These are phyloP conservation scores for Croton laevigatus DNA, from an alignment of 441 rosid genomes.

Conservation along the genomic window DNA sequence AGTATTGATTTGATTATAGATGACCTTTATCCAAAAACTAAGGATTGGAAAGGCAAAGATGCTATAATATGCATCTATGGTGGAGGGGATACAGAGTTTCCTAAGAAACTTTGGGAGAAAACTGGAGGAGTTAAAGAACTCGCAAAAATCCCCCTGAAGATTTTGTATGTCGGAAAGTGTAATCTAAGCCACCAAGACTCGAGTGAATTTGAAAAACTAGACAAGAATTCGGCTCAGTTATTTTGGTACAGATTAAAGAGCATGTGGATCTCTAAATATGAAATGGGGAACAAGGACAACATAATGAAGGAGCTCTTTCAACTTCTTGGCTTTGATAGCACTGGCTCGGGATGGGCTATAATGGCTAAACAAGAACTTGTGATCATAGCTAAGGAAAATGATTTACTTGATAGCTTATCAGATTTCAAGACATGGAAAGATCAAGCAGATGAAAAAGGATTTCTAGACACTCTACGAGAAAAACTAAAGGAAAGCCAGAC, in stretches of 20 bases:
- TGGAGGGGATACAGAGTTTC: conserved; percentile 57
- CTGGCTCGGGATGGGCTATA: conserved; percentile 63
- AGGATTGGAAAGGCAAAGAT: conserved; percentile 53
- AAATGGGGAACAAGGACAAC: conserved; percentile 37
- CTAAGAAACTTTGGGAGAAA: no score
- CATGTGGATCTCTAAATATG: conserved; percentile 64
- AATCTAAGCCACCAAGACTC: conserved; percentile 43
- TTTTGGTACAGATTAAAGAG: conserved; percentile 72
- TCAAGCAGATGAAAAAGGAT: conserved; percentile 39
- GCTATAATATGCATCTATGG: conserved; percentile 66
- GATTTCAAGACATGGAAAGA: conserved; percentile 41
- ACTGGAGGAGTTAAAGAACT: conserved; percentile 35
- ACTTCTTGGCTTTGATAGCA: conserved; percentile 53
- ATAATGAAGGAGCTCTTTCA: conserved; percentile 47
- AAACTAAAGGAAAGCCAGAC: no score
- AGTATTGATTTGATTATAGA: conserved; percentile 52
- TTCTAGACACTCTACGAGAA: conserved; percentile 40
- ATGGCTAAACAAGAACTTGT: conserved; percentile 39
- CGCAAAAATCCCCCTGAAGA: conserved; percentile 41
- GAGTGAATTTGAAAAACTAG: conserved; percentile 28
- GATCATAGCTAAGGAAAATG: conserved; percentile 43
- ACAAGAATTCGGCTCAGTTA: conserved; percentile 29
- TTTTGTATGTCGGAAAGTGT: conserved; percentile 69
- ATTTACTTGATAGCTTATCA: conserved; percentile 33
- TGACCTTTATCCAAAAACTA: conserved; percentile 41